These are phyloP conservation scores for Annulohypoxylon stygium DNA, from an alignment of 495 filamentous ascomycete genomes.

Conservation along the genomic window DNA sequence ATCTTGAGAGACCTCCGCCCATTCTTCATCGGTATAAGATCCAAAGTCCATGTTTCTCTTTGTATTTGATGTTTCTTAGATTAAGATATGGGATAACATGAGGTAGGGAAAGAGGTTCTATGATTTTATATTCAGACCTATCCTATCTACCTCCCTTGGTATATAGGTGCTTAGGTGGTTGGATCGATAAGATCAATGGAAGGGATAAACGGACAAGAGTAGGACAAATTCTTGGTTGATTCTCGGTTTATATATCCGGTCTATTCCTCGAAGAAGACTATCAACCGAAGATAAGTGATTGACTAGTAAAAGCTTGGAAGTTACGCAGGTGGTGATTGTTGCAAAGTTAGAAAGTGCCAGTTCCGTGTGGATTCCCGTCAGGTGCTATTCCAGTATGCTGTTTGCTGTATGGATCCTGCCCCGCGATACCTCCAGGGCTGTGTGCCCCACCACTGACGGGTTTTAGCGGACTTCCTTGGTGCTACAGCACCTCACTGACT, in stretches of 20 bases:
- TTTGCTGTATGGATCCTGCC: not conserved
- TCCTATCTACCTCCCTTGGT: not conserved
- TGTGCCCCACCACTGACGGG: slow-evolving; percentile 26
- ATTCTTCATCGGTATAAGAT: slow-evolving; percentile 65
- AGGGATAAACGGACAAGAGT: not conserved
- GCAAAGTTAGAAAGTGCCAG: slow-evolving; percentile 16
- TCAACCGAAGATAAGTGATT: not conserved
- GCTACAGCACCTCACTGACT: slow-evolving; percentile 12
- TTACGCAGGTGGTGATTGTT: not conserved
- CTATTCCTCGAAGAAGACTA: not conserved
- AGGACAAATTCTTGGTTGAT: not conserved
- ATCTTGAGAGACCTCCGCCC: slow-evolving; percentile 64
- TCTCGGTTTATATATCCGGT: not conserved
- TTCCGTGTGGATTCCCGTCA: slow-evolving; percentile 13
- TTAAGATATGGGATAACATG: not conserved
- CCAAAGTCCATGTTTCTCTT: slow-evolving; percentile 28
- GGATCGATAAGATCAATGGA: not conserved
- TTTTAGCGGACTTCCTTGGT: slow-evolving; percentile 28
- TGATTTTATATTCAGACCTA: not conserved
- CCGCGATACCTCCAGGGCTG: not conserved
- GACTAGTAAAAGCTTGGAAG: not conserved
- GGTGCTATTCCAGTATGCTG: not conserved
- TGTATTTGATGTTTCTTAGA: slow-evolving; percentile 1
- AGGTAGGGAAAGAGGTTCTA: not conserved
- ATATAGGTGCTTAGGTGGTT: not conserved